Conservation (phyloP, 2,329 filamentous ascomycete species). For the Calonectria pseudoturangicola region DNA sequence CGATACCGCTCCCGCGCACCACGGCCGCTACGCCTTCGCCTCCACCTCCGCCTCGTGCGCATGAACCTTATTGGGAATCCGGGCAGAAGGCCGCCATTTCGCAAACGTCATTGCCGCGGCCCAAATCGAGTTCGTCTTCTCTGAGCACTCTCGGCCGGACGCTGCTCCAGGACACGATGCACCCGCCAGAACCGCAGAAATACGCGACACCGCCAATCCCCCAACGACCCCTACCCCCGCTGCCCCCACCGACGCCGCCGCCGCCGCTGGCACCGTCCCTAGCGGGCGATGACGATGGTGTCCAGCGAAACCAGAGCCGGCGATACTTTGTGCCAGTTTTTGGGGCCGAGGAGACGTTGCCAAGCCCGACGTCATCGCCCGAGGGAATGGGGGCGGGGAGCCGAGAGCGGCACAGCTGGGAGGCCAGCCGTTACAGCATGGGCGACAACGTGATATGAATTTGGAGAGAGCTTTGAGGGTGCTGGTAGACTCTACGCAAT, state of each 20-base stretch:
- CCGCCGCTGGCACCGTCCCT: constrained; percentile 11
- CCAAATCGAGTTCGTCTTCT: constrained; percentile 28
- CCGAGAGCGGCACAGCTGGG: constrained; percentile 40
- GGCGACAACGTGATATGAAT: constrained; percentile 47
- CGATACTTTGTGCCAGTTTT: constrained; percentile 50
- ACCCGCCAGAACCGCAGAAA: constrained; percentile 33
- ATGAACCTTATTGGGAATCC: constrained; percentile 4
- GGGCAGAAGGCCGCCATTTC: constrained; percentile 22
- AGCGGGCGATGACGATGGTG: constrained; percentile 17
- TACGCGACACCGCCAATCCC: constrained; percentile 25
- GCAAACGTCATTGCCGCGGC: constrained; percentile 19
- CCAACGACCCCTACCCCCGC: constrained; percentile 11
- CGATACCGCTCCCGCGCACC: not conserved
- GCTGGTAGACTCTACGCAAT: too few relatives aligned
- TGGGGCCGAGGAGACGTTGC: constrained; percentile 40
- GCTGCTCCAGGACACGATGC: constrained; percentile 50
- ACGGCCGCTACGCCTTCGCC: not conserved
- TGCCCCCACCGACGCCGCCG: constrained; percentile 4
- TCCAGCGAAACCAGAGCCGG: constrained; percentile 31
- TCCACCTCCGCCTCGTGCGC: not conserved
- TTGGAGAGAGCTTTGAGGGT: not conserved
- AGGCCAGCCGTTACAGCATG: constrained; percentile 41
- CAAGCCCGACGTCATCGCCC: constrained; percentile 42
- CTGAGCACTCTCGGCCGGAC: constrained; percentile 52
- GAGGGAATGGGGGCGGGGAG: constrained; percentile 31